Percentiles rank a stretch among this genome's conserved stretches.
Conservation (phyloP, 371 early-diverging fungal species). For the Mortierella sp. region DNA sequence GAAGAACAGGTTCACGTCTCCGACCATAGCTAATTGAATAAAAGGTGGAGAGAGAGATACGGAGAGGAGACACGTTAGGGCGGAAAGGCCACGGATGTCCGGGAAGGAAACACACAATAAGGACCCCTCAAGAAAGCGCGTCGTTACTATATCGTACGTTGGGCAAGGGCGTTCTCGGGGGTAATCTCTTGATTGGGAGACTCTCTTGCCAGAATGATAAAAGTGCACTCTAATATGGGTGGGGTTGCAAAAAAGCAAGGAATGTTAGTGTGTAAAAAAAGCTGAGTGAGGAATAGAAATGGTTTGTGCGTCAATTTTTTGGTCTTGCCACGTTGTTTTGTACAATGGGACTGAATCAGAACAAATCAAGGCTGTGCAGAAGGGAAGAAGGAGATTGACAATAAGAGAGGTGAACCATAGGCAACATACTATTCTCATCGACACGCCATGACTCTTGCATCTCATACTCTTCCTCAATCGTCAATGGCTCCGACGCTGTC, state of each 20-base stretch:
- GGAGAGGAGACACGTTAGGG: background rate
- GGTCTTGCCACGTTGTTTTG: background rate
- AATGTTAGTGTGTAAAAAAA: background rate
- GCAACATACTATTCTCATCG: constrained; percentile 82
- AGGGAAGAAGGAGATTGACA: background rate
- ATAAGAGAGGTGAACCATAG: too few relatives aligned
- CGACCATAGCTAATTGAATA: constrained; percentile 80
- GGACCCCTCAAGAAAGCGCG: background rate
- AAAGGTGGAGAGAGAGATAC: background rate
- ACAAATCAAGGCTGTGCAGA: background rate
- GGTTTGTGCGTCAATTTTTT: too few relatives aligned
- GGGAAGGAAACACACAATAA: background rate
- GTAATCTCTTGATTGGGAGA: constrained; percentile 52
- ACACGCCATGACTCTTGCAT: constrained; percentile 94
- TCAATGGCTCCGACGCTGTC: constrained; percentile 95
- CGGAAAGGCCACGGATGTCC: background rate
- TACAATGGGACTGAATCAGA: background rate
- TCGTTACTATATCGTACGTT: constrained; percentile 46
- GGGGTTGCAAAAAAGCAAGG: background rate
- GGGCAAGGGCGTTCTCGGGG: constrained; percentile 58
- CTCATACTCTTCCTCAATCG: constrained; percentile 92
- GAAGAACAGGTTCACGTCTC: constrained; percentile 95
- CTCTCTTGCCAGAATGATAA: constrained; percentile 71
- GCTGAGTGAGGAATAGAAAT: background rate
- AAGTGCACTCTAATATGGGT: constrained; percentile 72